A percentile compares a stretch with the other conserved stretches of the same genome.
phyloP scores from a whole-genome alignment of 179 eudicot species.

The Corrigiola litoralis region DNA sequence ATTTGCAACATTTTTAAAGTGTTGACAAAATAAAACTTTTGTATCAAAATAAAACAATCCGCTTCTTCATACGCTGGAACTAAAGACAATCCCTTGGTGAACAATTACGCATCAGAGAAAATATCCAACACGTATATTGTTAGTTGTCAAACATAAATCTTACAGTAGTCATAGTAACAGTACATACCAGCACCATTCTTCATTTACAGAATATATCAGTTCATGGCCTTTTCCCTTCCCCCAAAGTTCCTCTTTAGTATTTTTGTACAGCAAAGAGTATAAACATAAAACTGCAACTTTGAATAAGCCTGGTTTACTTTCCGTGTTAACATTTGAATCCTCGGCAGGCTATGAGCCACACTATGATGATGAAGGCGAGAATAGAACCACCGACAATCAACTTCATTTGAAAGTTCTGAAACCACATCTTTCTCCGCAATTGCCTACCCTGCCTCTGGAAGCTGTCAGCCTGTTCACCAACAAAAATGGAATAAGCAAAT shows the following conservation, averaged over 20 bases:
- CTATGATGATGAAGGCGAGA: slow-evolving; percentile 50
- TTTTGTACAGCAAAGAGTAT: slow-evolving; percentile 19
- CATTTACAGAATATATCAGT: slow-evolving; percentile 18
- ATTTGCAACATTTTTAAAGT: too few species aligned
- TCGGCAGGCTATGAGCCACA: slow-evolving; percentile 68
- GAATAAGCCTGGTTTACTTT: neutral
- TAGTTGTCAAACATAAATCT: neutral
- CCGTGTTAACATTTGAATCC: slow-evolving; percentile 60
- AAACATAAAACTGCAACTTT: slow-evolving; percentile 3
- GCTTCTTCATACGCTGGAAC: too few species aligned
- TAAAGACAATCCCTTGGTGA: too few species aligned
- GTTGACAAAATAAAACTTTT: too few species aligned
- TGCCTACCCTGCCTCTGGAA: slow-evolving; percentile 98
- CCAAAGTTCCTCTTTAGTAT: neutral
- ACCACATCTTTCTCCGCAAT: slow-evolving; percentile 85
- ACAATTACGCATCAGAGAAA: too few species aligned
- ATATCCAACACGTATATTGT: too few species aligned
- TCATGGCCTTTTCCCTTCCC: neutral
- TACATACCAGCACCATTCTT: neutral
- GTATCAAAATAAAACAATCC: too few species aligned
- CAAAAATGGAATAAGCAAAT: neutral
- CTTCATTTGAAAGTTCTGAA: slow-evolving; percentile 85
- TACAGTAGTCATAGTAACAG: neutral
- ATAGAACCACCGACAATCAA: slow-evolving; percentile 59
- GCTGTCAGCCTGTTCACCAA: slow-evolving; percentile 66